Conservation (phyloP, 116 monocot genomes). For the Phalaenopsis hybrid region DNA sequence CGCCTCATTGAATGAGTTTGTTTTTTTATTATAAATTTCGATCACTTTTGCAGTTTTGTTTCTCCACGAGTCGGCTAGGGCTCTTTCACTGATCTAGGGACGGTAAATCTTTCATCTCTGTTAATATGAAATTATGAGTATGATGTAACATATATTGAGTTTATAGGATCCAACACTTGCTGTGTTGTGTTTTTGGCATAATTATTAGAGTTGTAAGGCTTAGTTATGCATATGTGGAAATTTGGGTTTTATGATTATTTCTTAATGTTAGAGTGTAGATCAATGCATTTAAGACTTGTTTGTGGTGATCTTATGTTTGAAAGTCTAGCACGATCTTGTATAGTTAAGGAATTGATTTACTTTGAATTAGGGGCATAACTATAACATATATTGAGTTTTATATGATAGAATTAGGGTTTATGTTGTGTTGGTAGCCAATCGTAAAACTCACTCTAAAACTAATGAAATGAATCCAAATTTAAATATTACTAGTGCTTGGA, state of each 20-base stretch:
- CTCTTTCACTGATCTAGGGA: not conserved
- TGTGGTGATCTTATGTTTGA: not conserved
- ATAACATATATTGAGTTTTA: not conserved
- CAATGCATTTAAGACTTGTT: not conserved
- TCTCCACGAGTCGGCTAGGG: not conserved
- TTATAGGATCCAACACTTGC: not conserved
- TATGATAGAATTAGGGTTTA: not conserved
- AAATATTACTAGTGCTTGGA: too few relatives aligned
- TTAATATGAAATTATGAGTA: not conserved
- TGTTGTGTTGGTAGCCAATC: too few relatives aligned
- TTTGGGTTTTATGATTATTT: not conserved
- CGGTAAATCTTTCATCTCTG: not conserved
- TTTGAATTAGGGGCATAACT: not conserved
- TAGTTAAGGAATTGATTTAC: not conserved
- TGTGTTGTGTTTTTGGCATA: not conserved
- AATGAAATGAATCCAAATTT: too few relatives aligned
- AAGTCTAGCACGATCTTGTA: not conserved
- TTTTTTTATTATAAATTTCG: not conserved
- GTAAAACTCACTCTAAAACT: too few relatives aligned
- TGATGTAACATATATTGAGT: not conserved
- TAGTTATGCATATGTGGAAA: not conserved
- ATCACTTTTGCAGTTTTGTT: not conserved
- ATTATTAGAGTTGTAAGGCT: not conserved
- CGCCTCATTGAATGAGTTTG: not conserved
- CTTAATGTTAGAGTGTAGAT: not conserved